These are phyloP conservation scores for Hymenoscyphus albidus DNA, from an alignment of 2,329 filamentous ascomycete species.

Conservation along the genomic window DNA sequence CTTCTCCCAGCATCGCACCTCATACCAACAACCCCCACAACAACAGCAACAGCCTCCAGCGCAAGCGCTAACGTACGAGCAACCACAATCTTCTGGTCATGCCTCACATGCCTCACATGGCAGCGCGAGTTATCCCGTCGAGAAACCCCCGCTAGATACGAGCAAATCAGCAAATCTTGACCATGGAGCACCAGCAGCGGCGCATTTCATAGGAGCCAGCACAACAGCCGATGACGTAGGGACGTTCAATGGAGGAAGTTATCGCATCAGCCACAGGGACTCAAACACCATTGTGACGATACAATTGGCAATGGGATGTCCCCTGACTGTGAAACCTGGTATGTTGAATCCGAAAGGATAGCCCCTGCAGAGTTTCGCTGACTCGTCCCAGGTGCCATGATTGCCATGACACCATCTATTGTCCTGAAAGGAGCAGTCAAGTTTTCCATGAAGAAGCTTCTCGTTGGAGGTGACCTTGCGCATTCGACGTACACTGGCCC, in stretches of 20 bases:
- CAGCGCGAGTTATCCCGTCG: slow-evolving; percentile 23
- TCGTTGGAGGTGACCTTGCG: slow-evolving; percentile 74
- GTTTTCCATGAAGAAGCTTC: slow-evolving; percentile 87
- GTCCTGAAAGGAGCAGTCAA: slow-evolving; percentile 79
- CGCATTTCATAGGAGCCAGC: slow-evolving; percentile 60
- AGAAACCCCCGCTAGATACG: slow-evolving; percentile 34
- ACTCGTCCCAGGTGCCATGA: slow-evolving; percentile 67
- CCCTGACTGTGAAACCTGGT: slow-evolving; percentile 75
- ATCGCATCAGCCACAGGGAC: slow-evolving; percentile 87
- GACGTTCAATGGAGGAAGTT: slow-evolving; percentile 96
- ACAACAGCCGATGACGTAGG: slow-evolving; percentile 77
- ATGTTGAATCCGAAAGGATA: not conserved
- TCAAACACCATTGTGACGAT: slow-evolving; percentile 85
- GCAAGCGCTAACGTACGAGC: slow-evolving; percentile 17
- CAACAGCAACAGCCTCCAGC: slow-evolving; percentile 15
- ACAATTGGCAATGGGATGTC: slow-evolving; percentile 85
- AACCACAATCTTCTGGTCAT: slow-evolving; percentile 13
- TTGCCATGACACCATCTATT: slow-evolving; percentile 88
- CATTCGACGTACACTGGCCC: slow-evolving; percentile 82
- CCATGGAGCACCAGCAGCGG: slow-evolving; percentile 38
- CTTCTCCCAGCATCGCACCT: slow-evolving; percentile 34
- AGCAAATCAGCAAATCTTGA: slow-evolving; percentile 33
- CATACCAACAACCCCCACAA: slow-evolving; percentile 31
- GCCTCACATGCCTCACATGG: slow-evolving; percentile 20
- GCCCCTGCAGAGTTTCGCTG: not conserved